phyloP scores from a whole-genome alignment of 2,329 filamentous ascomycete species.

The Microsporum ferrugineum region DNA sequence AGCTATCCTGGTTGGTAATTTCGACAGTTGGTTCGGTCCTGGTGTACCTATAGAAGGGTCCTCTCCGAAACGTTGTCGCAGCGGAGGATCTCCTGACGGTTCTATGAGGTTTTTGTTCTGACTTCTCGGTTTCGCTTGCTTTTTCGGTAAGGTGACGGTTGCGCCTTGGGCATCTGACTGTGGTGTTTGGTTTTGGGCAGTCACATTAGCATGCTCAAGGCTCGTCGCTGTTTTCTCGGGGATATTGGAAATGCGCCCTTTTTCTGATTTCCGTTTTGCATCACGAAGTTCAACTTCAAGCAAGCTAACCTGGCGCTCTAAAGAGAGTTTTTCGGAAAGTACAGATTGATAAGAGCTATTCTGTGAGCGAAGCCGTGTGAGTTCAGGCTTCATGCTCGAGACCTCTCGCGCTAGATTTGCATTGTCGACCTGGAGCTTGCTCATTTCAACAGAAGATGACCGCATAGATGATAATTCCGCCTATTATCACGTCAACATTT shows the following conservation, averaged over 20 bases:
- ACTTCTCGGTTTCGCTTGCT: constrained; percentile 21
- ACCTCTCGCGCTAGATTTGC: constrained; percentile 50
- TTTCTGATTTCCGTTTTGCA: constrained; percentile 43
- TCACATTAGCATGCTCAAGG: not conserved
- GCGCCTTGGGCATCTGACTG: constrained; percentile 14
- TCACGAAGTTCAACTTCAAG: constrained; percentile 73
- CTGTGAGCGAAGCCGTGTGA: constrained; percentile 52
- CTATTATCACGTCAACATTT: not conserved
- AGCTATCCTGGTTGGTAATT: constrained; percentile 48
- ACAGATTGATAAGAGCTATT: constrained; percentile 52
- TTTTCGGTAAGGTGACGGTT: constrained; percentile 22
- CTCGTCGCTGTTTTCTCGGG: not conserved
- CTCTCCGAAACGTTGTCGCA: not conserved
- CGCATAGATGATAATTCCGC: constrained; percentile 57
- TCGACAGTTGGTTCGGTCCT: constrained; percentile 38
- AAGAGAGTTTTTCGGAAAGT: constrained; percentile 64
- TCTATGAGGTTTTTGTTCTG: not conserved
- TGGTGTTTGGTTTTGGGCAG: constrained; percentile 23
- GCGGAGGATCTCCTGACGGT: not conserved
- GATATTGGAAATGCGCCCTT: constrained; percentile 23
- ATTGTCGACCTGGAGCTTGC: constrained; percentile 57
- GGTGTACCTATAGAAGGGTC: constrained; percentile 36
- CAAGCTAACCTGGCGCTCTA: constrained; percentile 66
- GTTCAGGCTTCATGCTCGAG: constrained; percentile 47
- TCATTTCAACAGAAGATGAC: constrained; percentile 55